phyloP scores from a whole-genome alignment of 768 basidiomycete genomes.

The Suillus plorans region DNA sequence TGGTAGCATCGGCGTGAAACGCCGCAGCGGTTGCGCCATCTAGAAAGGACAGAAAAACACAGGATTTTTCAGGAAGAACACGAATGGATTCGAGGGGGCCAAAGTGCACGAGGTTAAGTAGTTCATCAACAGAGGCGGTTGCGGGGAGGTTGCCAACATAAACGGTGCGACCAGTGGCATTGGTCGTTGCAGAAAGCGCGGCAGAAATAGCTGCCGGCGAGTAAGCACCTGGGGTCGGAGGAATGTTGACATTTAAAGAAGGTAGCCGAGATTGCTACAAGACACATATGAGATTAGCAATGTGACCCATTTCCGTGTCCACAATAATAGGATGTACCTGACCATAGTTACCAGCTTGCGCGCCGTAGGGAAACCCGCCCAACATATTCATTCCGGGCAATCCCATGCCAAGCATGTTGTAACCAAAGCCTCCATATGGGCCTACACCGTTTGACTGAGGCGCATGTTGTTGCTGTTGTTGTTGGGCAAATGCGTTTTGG shows the following conservation, averaged over 20 bases:
- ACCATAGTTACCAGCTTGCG: slow-evolving; percentile 67
- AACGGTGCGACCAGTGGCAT: slow-evolving; percentile 79
- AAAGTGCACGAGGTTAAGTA: slow-evolving; percentile 96
- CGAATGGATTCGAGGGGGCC: slow-evolving; percentile 95
- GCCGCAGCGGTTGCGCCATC: slow-evolving; percentile 91
- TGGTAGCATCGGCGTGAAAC: slow-evolving; percentile 95
- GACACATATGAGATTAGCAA: slow-evolving; percentile 6
- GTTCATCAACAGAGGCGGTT: slow-evolving; percentile 95
- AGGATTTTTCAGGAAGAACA: slow-evolving; percentile 94
- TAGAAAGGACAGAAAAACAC: slow-evolving; percentile 97
- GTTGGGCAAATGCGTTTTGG: slow-evolving; percentile 50
- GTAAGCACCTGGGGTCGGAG: slow-evolving; percentile 69
- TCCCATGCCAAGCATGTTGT: slow-evolving; percentile 81
- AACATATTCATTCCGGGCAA: slow-evolving; percentile 73
- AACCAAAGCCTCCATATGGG: slow-evolving; percentile 64
- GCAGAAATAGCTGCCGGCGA: slow-evolving; percentile 79
- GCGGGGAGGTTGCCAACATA: slow-evolving; percentile 96
- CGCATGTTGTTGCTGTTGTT: slow-evolving; percentile 32
- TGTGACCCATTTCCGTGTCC: not conserved
- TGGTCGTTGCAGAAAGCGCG: slow-evolving; percentile 60
- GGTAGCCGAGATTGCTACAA: slow-evolving; percentile 52
- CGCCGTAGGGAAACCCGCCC: slow-evolving; percentile 68
- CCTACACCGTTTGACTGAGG: slow-evolving; percentile 46
- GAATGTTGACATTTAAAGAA: slow-evolving; percentile 65
- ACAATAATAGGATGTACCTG: slow-evolving; percentile 43